Evolutionary conservation across 768 basidiomycete species (phyloP).

Genomic region (Rhizopogon rudus): DNA sequence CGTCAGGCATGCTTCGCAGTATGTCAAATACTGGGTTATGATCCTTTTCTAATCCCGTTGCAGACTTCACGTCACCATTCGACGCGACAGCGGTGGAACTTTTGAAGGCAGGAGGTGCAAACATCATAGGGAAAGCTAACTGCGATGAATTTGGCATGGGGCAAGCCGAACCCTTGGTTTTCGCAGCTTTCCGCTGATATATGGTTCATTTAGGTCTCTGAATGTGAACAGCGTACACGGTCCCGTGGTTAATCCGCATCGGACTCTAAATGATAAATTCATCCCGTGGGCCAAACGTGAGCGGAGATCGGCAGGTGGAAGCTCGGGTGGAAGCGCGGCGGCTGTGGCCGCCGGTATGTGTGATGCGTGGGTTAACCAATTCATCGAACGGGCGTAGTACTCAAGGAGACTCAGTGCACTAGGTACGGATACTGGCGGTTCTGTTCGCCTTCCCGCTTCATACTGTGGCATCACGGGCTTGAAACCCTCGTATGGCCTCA

Average conservation of each 20-base stretch:
- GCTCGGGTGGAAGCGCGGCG: conserved; percentile 93
- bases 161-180: conserved; percentile 34
- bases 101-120: conserved; percentile 55
- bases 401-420: conserved; percentile 56
- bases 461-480: conserved; percentile 91
- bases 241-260: conserved; percentile 73
- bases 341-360: conserved; percentile 86
- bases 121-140: conserved; percentile 84
- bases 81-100: conserved; percentile 80
- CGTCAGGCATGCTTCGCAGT: conserved; percentile 73
- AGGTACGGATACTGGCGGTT: conserved; percentile 95
- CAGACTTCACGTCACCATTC: conserved; percentile 76
- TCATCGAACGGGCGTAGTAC: conserved; percentile 1
- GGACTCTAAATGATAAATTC: conserved; percentile 13
- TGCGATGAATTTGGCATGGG: conserved; percentile 99
- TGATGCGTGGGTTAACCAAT: conserved; percentile 58
- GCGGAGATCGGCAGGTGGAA: conserved; percentile 78
- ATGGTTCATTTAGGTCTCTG: conserved; percentile 51
- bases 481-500: conserved; percentile 91
- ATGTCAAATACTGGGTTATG: conserved; percentile 6
- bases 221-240: conserved; percentile 74
- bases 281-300: conserved; percentile 27
- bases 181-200: background rate
- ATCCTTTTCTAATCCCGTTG: background rate
- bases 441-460: conserved; percentile 86